Evolutionary conservation across 1,284 basidiomycete species (phyloP), one percentile per base, ranked within the genome.

Genomic region (Cutaneotrichosporon sp.): DNA sequence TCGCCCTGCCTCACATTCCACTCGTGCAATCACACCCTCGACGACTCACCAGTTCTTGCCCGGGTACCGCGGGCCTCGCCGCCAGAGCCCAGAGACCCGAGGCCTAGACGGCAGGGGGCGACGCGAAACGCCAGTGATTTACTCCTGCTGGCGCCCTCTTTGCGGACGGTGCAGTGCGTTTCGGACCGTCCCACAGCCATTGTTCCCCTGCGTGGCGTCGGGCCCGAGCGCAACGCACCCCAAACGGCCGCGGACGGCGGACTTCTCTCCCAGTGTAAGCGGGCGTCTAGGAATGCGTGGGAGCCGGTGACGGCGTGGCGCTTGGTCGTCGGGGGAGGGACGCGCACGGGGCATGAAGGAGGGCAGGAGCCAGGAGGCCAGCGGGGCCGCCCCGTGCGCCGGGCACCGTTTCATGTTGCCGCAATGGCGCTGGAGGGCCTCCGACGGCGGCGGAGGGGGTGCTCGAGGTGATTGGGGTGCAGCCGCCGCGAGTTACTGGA

Each of bases 141-240:
- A 22, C 22, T 22, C 24, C 45, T 46, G 38, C 13, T 25, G 45
- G 14, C 24, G 13, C 14, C 45, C 45, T 46, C 45, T 9, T 25
- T 22, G 22, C 25, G 45, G 22, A 24, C 22, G 45, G 14, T 46
- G 22, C 45, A 6, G 4, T 46, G 45, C 45, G 45, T 46, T 46
- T 46, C 45, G 45, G 22, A 7, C 24, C 14, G 13, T 14, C 45
- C 45, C 24, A 25, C 22, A 24, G 22, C 22, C 45, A 46, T 46
- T 46, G 45, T 24, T 46, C 45, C 45, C 45, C 24, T 46, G 45
- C 11, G 45, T 24, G 45, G 45, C 45, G 45, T 25, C 22, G 45
- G 45, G 45, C 45, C 18, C 45, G 22, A 25, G 14, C 45, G 14
- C 14, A 2, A 24, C 16, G 7, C 20, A 24, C 9, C 22, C 22